phyloP scores from a whole-genome alignment of 2,329 filamentous ascomycete genomes.

The Fusarium sp. region DNA sequence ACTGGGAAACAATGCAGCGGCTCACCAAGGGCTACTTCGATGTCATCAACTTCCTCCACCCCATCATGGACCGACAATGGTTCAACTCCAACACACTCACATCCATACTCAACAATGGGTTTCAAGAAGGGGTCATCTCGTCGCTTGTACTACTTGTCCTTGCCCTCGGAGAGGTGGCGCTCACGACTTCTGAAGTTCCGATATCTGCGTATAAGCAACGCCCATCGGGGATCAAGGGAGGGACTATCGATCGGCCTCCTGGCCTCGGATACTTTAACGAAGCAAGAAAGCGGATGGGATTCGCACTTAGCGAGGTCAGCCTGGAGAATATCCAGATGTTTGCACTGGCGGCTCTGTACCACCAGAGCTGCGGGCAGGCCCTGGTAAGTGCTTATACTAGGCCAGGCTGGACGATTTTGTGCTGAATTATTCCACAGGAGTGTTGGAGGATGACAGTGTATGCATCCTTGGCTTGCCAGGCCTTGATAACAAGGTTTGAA shows the following conservation, averaged over 20 bases:
- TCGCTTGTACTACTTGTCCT: conserved; percentile 69
- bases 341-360: conserved; percentile 67
- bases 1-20: conserved; percentile 62
- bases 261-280: conserved; percentile 72
- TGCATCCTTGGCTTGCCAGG: conserved; percentile 69
- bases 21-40: conserved; percentile 69
- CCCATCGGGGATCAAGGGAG: conserved; percentile 65
- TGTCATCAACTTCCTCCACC: conserved; percentile 69
- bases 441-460: conserved; percentile 70
- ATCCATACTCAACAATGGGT: conserved; percentile 56
- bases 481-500: conserved; percentile 65
- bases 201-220: conserved; percentile 58
- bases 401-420: background rate
- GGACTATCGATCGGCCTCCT: conserved; percentile 62
- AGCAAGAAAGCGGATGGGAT: conserved; percentile 70
- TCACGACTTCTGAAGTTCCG: conserved; percentile 63
- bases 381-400: conserved; percentile 53
- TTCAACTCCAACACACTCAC: conserved; percentile 63
- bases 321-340: conserved; percentile 71
- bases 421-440: conserved; percentile 56
- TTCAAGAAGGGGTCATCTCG: conserved; percentile 62
- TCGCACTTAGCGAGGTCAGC: conserved; percentile 65
- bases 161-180: conserved; percentile 68
- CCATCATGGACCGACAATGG: conserved; percentile 67
- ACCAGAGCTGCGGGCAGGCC: conserved; percentile 64